Base-by-base conservation (phyloP, 2,329 filamentous ascomycete genomes). In the Aspergillus unguis region DNA sequence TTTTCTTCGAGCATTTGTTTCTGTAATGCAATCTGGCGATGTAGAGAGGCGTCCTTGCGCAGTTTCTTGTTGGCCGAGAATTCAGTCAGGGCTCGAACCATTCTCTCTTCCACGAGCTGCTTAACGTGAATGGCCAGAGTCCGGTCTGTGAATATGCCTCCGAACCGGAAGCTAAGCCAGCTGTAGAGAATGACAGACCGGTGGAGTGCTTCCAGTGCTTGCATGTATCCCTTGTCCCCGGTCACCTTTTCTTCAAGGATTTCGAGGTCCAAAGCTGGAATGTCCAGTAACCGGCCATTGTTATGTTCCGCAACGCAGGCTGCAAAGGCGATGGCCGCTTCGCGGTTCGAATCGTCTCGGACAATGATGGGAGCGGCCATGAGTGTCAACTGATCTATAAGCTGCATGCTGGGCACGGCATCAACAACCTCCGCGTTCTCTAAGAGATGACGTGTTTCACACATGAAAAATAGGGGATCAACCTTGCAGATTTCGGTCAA, bases 111-210 rank as follows among this genome's bases (percentile, higher is more conserved):
- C 2, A 92, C 85, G 45, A 95, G 68, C 5, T 74, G 71, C 66
- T 96, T 95, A 44, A 90, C 83, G 66, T 96, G 85, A 58, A 88
- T 86, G 0, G 90, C 91, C 40, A 96, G 77, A 0, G 77, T 77
- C 62, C 92, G 83, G 58, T 86, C 88, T 5, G 77, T 81, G 69
- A 96, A 95, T 46, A 95, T 80, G 44, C 89, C 88, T 3, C 84
- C 79, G 69, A 92, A 95, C 5, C 92, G 86, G 71, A 92, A 97
- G 62, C 88, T 92, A 11, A 99, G 78, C 94, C 94, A 99, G 2
- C 95, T 79, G 67, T 97, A 99, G 43, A 92, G 75, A 41, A 92
- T 90, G 35, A 99, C 76, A 28, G 84, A 79, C 63, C 89, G 88
- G 74, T 99, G 94, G 11, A 99, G 78, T 3, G 75, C 70, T 69